Conservation (phyloP, 345 rosid species). For the Salix udensis region DNA sequence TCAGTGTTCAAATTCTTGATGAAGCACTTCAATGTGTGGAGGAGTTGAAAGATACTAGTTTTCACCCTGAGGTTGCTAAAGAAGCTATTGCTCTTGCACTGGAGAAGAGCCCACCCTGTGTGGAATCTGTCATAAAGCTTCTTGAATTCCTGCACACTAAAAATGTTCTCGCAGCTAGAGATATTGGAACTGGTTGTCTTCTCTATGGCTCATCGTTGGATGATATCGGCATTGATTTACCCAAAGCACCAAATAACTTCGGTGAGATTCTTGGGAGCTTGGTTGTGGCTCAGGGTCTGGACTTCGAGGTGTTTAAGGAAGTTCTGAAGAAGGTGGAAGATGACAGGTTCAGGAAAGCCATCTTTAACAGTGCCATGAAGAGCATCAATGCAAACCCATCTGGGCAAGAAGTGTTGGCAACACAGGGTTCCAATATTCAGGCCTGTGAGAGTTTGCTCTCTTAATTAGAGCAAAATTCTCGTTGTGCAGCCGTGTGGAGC, state of each 20-base stretch:
- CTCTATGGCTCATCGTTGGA: conserved; percentile 59
- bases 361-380: conserved; percentile 25
- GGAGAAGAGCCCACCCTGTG: conserved; percentile 58
- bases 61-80: conserved; percentile 63
- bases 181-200: conserved; percentile 55
- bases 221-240: conserved; percentile 73
- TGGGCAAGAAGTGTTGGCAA: conserved; percentile 30
- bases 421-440: conserved; percentile 23
- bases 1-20: conserved; percentile 42
- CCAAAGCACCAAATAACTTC: conserved; percentile 64
- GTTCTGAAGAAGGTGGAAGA: conserved; percentile 59
- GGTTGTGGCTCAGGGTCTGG: conserved; percentile 35
- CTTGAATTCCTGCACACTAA: conserved; percentile 38
- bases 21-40: conserved; percentile 70
- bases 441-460: conserved; percentile 35
- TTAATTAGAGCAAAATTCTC: background rate
- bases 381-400: conserved; percentile 22
- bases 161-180: conserved; percentile 38
- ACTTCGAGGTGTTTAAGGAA: conserved; percentile 50
- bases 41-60: conserved; percentile 54
- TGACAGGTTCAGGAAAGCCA: conserved; percentile 38
- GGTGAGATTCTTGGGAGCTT: conserved; percentile 67
- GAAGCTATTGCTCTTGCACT: conserved; percentile 67
- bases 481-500: background rate
- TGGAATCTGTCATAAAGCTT: conserved; percentile 44